These are phyloP conservation scores for Spencermartinsiella europaea DNA, from an alignment of 805 yeast species.

Conservation along the genomic window DNA sequence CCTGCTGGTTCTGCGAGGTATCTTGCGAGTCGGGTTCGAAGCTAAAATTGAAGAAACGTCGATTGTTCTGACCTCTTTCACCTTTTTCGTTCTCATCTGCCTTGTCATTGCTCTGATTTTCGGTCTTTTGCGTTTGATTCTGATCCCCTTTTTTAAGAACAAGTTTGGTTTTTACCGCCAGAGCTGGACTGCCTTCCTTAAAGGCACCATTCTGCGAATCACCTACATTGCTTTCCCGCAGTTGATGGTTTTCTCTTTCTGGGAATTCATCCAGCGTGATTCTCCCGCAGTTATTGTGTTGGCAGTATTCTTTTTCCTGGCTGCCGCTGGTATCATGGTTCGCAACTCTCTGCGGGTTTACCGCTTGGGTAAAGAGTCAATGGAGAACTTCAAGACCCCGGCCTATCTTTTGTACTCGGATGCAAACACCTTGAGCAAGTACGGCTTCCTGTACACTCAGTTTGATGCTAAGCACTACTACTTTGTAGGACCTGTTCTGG, in stretches of 20 bases:
- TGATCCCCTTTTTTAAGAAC: slow-evolving; percentile 28
- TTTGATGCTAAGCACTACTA: slow-evolving; percentile 75
- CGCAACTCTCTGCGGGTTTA: slow-evolving; percentile 65
- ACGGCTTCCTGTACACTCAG: slow-evolving; percentile 88
- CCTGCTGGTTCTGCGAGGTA: slow-evolving; percentile 76
- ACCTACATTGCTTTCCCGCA: slow-evolving; percentile 83
- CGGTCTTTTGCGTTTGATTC: slow-evolving; percentile 46
- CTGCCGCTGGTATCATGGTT: slow-evolving; percentile 54
- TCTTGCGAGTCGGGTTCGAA: slow-evolving; percentile 72
- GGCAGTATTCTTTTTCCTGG: slow-evolving; percentile 64
- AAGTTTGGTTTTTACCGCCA: slow-evolving; percentile 46
- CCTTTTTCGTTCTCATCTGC: slow-evolving; percentile 75
- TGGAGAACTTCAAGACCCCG: slow-evolving; percentile 62
- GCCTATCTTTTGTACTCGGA: slow-evolving; percentile 87
- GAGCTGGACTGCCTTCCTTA: slow-evolving; percentile 56
- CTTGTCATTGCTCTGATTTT: slow-evolving; percentile 62
- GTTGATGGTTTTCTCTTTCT: slow-evolving; percentile 67
- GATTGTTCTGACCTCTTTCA: slow-evolving; percentile 79
- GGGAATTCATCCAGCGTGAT: slow-evolving; percentile 80
- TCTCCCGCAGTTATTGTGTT: slow-evolving; percentile 85
- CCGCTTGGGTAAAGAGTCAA: slow-evolving; percentile 57
- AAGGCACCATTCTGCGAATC: slow-evolving; percentile 75
- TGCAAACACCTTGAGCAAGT: slow-evolving; percentile 61
- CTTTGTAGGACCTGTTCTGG: slow-evolving; percentile 67
- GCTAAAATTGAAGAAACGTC: slow-evolving; percentile 79